A percentile compares a stretch with the other conserved stretches of the same genome.
These are phyloP conservation scores for Leccinum pellstonianum DNA, from an alignment of 768 basidiomycete species.

Conservation along the genomic window DNA sequence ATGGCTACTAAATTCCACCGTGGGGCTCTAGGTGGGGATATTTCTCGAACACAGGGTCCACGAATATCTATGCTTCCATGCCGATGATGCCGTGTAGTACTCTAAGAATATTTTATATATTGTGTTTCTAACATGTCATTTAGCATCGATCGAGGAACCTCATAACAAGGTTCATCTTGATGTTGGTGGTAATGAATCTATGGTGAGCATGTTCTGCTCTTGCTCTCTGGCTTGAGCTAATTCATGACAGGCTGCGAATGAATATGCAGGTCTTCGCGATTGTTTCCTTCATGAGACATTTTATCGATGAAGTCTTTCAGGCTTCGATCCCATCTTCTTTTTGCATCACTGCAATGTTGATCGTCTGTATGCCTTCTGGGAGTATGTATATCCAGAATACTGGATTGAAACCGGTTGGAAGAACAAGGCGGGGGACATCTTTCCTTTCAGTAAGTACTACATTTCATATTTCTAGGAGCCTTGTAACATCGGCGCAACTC, in stretches of 20 bases:
- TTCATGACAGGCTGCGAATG: slow-evolving; percentile 9
- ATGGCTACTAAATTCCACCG: not conserved
- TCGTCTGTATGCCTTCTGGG: slow-evolving; percentile 22
- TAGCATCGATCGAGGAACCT: slow-evolving; percentile 20
- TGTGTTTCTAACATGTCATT: not conserved
- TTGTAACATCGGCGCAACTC: not conserved
- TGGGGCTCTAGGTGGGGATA: slow-evolving; percentile 17
- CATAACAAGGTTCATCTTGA: slow-evolving; percentile 22
- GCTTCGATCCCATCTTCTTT: slow-evolving; percentile 20
- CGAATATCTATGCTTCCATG: slow-evolving; percentile 4
- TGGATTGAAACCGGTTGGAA: slow-evolving; percentile 19
- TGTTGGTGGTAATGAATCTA: slow-evolving; percentile 14
- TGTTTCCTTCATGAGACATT: not conserved
- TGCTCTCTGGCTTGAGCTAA: not conserved
- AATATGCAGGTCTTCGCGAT: slow-evolving; percentile 17
- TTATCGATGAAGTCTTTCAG: not conserved
- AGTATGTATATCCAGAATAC: slow-evolving; percentile 20
- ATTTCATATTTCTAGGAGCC: too few relatives aligned
- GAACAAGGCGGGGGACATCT: not conserved
- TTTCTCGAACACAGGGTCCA: slow-evolving; percentile 6
- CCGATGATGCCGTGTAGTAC: slow-evolving; percentile 3
- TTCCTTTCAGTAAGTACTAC: slow-evolving; percentile 8
- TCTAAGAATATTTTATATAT: not conserved
- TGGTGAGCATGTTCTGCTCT: slow-evolving; percentile 11
- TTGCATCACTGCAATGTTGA: slow-evolving; percentile 21